Conservation (phyloP, 2,329 filamentous ascomycete genomes). For the Salinomyces thailandicus region DNA sequence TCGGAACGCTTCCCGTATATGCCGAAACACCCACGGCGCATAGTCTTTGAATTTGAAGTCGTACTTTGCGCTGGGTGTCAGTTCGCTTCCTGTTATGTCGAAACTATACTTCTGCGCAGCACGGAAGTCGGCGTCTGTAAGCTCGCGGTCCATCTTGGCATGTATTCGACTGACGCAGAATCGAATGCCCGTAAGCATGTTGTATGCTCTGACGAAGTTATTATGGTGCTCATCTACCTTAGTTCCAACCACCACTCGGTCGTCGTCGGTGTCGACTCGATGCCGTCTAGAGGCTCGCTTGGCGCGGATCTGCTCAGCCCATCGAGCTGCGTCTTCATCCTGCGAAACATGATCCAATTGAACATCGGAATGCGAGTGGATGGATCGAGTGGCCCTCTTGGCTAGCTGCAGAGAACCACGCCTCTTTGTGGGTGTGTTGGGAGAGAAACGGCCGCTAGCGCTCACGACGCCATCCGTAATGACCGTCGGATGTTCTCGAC, state of each 20-base stretch:
- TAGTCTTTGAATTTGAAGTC: constrained; percentile 99
- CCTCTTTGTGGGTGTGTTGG: constrained; percentile 51
- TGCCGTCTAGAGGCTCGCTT: constrained; percentile 81
- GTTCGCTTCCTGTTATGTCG: constrained; percentile 93
- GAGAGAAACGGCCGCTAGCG: constrained; percentile 74
- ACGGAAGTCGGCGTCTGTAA: constrained; percentile 86
- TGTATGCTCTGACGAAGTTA: constrained; percentile 66
- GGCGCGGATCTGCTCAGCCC: constrained; percentile 86
- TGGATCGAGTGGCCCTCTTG: constrained; percentile 69
- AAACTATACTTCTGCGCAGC: constrained; percentile 97
- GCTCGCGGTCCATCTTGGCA: constrained; percentile 82
- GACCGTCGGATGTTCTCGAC: constrained; percentile 32
- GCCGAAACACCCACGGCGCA: constrained; percentile 97
- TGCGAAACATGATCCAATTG: constrained; percentile 72
- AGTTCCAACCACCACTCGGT: constrained; percentile 82
- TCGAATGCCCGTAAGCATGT: constrained; percentile 98
- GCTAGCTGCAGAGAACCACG: constrained; percentile 75
- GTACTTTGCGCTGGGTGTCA: constrained; percentile 96
- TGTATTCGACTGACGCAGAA: constrained; percentile 95
- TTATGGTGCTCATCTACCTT: constrained; percentile 96
- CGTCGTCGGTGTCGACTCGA: constrained; percentile 80
- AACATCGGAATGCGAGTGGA: constrained; percentile 60
- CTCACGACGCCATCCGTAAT: constrained; percentile 49
- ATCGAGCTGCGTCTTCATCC: constrained; percentile 83
- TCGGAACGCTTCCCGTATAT: constrained; percentile 74